phyloP scores from a whole-genome alignment of 108 stramenopile genomes.

The Craspedostauros australis region DNA sequence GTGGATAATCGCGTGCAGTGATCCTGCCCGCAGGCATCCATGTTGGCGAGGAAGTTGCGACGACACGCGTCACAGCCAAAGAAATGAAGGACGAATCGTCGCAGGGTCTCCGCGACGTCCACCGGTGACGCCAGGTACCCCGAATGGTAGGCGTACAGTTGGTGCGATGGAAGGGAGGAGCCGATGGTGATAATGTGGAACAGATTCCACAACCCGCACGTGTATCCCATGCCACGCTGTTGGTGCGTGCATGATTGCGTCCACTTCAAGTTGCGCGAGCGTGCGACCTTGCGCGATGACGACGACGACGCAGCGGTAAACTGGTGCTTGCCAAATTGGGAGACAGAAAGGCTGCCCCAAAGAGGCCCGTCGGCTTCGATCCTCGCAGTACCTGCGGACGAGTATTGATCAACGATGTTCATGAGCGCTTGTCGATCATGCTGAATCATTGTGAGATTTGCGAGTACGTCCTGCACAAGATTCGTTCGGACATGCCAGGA shows the following conservation, averaged over 20 bases:
- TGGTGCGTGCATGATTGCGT: conserved; percentile 29
- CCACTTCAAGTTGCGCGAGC: conserved; percentile 28
- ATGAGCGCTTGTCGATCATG: background rate
- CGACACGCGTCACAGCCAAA: conserved; percentile 29
- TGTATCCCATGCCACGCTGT: conserved; percentile 26
- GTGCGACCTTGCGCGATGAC: background rate
- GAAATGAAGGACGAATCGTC: conserved; percentile 25
- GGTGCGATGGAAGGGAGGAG: conserved; percentile 13
- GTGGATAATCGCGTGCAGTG: conserved; percentile 23
- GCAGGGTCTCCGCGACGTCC: conserved; percentile 23
- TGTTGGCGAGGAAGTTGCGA: conserved; percentile 14
- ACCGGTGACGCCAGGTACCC: conserved; percentile 26
- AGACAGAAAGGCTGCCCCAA: no score
- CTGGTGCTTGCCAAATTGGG: no score
- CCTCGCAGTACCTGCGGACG: no score
- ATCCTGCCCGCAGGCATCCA: conserved; percentile 29
- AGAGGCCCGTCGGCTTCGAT: no score
- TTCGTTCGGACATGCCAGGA: no score
- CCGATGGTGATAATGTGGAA: conserved; percentile 39
- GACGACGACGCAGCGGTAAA: no score
- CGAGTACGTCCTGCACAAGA: no score
- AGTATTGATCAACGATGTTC: conserved; percentile 14
- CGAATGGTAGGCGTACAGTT: no score
- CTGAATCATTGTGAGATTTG: no score
- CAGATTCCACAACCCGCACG: conserved; percentile 41